Conservation (phyloP, 2,329 filamentous ascomycete species). For the Cladosporium colombiae region DNA sequence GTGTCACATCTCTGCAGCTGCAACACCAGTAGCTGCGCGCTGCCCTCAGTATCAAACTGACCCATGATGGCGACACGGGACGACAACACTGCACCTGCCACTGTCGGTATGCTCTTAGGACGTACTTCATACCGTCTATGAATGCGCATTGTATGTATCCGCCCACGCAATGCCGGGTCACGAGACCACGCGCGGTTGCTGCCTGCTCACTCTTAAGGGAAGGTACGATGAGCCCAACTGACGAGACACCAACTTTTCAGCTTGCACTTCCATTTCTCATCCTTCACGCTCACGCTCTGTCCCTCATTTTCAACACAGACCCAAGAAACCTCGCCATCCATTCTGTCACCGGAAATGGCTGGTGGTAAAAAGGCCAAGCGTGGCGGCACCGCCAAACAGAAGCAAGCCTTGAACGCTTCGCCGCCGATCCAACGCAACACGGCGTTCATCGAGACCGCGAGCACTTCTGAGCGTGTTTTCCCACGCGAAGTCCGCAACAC, state of each 20-base stretch:
- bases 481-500: conserved; percentile 13
- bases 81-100: too few species aligned
- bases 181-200: background rate
- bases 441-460: background rate
- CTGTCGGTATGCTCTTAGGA: background rate
- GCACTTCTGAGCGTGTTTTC: background rate
- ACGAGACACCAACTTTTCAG: background rate
- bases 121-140: background rate
- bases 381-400: background rate
- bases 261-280: background rate
- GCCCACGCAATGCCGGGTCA: background rate
- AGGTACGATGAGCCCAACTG: background rate
- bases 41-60: background rate
- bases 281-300: background rate
- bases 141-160: background rate
- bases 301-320: background rate
- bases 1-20: background rate
- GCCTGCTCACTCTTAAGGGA: background rate
- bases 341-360: background rate
- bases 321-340: background rate
- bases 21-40: background rate
- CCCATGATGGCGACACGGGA: background rate
- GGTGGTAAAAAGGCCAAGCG: background rate
- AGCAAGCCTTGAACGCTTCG: background rate
- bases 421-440: background rate